These are phyloP conservation scores for Gliomastix tumulicola DNA, from an alignment of 2,329 filamentous ascomycete species.

Conservation along the genomic window DNA sequence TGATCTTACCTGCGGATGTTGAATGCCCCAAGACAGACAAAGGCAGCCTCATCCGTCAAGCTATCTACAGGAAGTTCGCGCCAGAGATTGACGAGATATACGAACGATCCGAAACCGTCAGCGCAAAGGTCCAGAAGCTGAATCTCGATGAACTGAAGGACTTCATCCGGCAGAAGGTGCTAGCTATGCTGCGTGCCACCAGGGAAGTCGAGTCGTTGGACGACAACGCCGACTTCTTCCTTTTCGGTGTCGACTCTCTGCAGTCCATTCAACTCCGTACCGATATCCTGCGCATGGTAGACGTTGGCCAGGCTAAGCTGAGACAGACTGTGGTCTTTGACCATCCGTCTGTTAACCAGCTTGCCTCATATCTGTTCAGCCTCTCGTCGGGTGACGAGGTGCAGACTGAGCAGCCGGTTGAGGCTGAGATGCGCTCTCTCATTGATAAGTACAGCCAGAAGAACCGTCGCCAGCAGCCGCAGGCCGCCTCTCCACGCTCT, in stretches of 20 bases:
- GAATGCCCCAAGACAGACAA: conserved; percentile 36
- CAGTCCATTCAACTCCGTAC: conserved; percentile 50
- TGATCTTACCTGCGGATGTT: conserved; percentile 18
- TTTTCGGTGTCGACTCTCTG: conserved; percentile 49
- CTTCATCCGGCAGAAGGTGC: conserved; percentile 23
- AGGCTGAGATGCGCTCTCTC: conserved; percentile 18
- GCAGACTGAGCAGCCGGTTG: conserved; percentile 11
- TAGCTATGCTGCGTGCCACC: neutral
- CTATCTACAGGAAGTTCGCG: conserved; percentile 26
- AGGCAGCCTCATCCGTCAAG: conserved; percentile 34
- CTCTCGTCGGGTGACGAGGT: conserved; percentile 26
- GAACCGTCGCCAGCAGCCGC: neutral
- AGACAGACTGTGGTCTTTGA: conserved; percentile 55
- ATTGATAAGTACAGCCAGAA: conserved; percentile 11
- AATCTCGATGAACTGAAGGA: conserved; percentile 17
- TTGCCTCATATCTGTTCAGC: conserved; percentile 34
- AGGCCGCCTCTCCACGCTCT: too few relatives aligned
- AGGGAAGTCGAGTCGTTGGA: neutral
- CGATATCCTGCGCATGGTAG: conserved; percentile 42
- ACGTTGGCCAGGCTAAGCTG: conserved; percentile 34
- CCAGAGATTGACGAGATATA: conserved; percentile 34
- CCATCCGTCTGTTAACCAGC: conserved; percentile 34
- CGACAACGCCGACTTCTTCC: conserved; percentile 50
- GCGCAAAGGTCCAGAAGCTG: conserved; percentile 5
- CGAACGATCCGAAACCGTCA: neutral